Evolutionary conservation across 257 asterid genomes (phyloP), one percentile per base, ranked within the genome.

Genomic region (Cordia subcordata): DNA sequence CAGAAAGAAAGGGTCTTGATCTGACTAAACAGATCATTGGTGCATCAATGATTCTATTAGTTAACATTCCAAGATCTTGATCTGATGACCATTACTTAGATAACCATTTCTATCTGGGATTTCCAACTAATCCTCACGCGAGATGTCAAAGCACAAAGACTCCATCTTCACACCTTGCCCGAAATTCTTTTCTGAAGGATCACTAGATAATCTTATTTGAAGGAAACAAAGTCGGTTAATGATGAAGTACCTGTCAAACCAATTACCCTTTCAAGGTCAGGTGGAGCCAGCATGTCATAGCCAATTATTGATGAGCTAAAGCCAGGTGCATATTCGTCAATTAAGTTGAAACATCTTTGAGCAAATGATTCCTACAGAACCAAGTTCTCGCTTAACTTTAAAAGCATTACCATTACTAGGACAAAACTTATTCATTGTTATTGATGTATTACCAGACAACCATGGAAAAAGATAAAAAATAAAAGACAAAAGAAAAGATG

Each of bases 221-320:
- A 44, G 49, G 12, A 56, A 40, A 64, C 2, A 55, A 19, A 13
- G 39, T 27, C 35, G 35, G 35, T 3, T 27, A n/a, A 50, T 4
- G 23, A 65, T 6, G 22, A n/a, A 21, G 49, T 75, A 90, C 97
- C 97, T 72, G 94, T 92, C 79, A 92, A 73, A 47, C 99, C 99
- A 58, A 88, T 72, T 63, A 66, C 89, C 73, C 94, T 75, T 79
- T 88, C 96, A 60, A 92, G 96, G 75, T 88, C 96, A 17, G 96
- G 96, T 39, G 99, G 96, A 73, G 99, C 82, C 83, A 92, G 62
- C 99, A 92, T 86, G 81, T 92, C 99, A 50, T 92, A 88, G 49
- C 87, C 96, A 65, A 92, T 72, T 45, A 92, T 55, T 39, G 99
- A 86, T 32, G 96, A 81, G 56, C 69, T 82, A 63, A 92, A 92